Percentiles rank a stretch among this genome's conserved stretches.
phyloP scores from a whole-genome alignment of 768 basidiomycete species.

The Imleria badia region DNA sequence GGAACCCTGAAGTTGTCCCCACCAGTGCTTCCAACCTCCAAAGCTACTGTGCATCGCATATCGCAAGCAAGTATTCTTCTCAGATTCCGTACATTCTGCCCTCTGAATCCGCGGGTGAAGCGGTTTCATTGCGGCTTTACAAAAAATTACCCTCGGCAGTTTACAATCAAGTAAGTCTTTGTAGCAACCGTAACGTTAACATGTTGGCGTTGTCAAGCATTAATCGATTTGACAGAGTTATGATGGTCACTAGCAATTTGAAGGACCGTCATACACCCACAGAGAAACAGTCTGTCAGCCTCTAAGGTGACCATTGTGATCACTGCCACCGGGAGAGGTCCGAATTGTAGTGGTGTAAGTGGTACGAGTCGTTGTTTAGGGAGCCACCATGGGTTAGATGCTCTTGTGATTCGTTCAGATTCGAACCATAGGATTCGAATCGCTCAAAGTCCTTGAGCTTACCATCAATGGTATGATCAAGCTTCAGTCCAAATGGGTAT shows the following conservation, averaged over 20 bases:
- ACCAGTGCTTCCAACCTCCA: neutral
- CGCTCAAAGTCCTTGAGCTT: slow-evolving; percentile 1
- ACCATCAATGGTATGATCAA: slow-evolving; percentile 15
- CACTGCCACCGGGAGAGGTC: neutral
- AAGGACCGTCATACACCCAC: neutral
- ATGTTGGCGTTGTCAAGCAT: neutral
- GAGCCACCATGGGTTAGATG: neutral
- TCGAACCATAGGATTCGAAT: neutral
- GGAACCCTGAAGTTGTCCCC: neutral
- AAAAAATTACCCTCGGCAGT: neutral
- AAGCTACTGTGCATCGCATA: neutral
- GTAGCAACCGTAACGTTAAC: neutral
- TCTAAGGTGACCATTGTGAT: neutral
- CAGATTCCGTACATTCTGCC: neutral
- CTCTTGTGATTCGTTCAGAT: neutral
- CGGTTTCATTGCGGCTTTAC: slow-evolving; percentile 7
- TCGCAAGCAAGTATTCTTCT: neutral
- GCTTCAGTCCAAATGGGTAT: slow-evolving; percentile 1
- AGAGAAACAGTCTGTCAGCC: neutral
- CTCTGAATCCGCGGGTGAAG: slow-evolving; percentile 6
- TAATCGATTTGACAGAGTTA: neutral
- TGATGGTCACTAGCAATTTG: neutral
- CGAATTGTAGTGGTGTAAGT: neutral
- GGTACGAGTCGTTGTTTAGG: neutral
- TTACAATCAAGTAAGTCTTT: neutral